A percentile compares a stretch with the other conserved stretches of the same genome.
Evolutionary conservation across 176 grass and related monocot species (phyloP).

Genomic region (Urochloa ruziziensis): DNA sequence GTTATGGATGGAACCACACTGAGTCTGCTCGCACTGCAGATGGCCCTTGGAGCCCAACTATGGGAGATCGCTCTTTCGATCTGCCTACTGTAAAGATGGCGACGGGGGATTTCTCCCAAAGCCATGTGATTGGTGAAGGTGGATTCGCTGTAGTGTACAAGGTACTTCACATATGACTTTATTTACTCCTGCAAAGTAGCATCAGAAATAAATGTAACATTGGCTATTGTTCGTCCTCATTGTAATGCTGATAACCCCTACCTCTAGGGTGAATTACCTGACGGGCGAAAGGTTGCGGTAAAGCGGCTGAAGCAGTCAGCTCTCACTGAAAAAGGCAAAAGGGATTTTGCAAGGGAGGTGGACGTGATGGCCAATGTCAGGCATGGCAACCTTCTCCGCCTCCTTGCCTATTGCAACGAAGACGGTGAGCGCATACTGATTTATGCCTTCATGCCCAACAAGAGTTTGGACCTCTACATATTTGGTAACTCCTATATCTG

Average conservation of each 20-base stretch:
- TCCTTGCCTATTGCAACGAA: slow-evolving; percentile 17
- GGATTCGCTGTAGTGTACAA: neutral
- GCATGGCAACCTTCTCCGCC: neutral
- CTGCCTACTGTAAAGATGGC: neutral
- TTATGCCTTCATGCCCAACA: slow-evolving; percentile 16
- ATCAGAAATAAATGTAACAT: too few species aligned
- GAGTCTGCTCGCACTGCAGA: neutral
- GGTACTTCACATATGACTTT: neutral
- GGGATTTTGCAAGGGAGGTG: slow-evolving; percentile 10
- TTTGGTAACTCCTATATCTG: neutral
- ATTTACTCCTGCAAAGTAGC: neutral
- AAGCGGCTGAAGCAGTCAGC: neutral
- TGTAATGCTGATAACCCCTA: neutral
- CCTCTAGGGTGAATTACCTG: neutral
- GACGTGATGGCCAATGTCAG: neutral
- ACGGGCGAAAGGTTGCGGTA: neutral
- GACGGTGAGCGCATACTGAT: neutral
- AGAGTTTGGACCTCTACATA: slow-evolving; percentile 13
- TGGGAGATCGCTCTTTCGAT: neutral
- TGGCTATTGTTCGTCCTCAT: neutral
- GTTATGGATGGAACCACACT: neutral
- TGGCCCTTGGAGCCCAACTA: neutral
- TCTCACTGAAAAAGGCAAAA: neutral
- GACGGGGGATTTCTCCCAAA: neutral
- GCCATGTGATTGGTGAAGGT: neutral